These are phyloP conservation scores for Alternaria angustiovoidea DNA, from an alignment of 2,329 filamentous ascomycete genomes.

Conservation along the genomic window DNA sequence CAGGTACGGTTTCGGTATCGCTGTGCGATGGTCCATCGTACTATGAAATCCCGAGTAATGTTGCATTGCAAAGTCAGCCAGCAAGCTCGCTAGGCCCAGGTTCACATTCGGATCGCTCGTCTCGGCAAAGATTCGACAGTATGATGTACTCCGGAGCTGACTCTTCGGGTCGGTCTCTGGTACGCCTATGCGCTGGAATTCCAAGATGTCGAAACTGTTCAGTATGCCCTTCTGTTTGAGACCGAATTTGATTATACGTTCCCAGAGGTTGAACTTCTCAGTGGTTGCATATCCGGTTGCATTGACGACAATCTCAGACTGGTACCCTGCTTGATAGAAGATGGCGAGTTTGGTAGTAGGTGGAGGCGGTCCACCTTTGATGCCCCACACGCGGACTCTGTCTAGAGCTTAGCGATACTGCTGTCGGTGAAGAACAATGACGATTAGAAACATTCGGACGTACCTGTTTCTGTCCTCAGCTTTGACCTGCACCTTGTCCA, in stretches of 20 bases:
- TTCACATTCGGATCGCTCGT: slow-evolving; percentile 30
- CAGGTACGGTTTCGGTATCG: slow-evolving; percentile 42
- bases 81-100: slow-evolving; percentile 30
- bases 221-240: slow-evolving; percentile 51
- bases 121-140: slow-evolving; percentile 45
- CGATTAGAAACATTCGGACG: not conserved
- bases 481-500: slow-evolving; percentile 47
- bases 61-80: slow-evolving; percentile 41
- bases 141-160: slow-evolving; percentile 44
- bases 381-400: slow-evolving; percentile 49
- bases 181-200: slow-evolving; percentile 58
- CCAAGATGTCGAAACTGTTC: slow-evolving; percentile 59
- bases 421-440: no score
- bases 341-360: slow-evolving; percentile 54
- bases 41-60: slow-evolving; percentile 45
- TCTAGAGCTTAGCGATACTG: not conserved
- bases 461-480: slow-evolving; percentile 47
- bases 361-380: slow-evolving; percentile 52
- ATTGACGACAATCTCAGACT: slow-evolving; percentile 50
- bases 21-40: slow-evolving; percentile 40
- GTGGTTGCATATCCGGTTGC: slow-evolving; percentile 55
- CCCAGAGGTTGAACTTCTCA: slow-evolving; percentile 60
- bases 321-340: slow-evolving; percentile 51
- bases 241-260: slow-evolving; percentile 57
- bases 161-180: slow-evolving; percentile 37